Conservation (phyloP, 2,329 filamentous ascomycete species). For the Balansia obtecta region DNA sequence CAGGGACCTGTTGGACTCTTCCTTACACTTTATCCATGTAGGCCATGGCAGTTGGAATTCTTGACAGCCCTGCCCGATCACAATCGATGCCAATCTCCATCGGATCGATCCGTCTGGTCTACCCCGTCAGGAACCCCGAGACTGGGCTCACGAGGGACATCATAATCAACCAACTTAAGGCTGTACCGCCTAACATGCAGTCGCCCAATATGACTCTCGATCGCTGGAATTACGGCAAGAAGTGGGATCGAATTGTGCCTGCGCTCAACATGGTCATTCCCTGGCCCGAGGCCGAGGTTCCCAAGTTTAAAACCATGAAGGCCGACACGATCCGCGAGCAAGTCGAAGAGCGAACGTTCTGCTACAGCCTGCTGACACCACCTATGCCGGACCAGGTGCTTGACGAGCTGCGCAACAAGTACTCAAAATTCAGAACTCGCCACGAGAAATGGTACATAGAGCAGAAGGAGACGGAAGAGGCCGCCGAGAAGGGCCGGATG, state of each 20-base stretch:
- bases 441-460: slow-evolving; percentile 65
- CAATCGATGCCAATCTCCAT: slow-evolving; percentile 44
- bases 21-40: slow-evolving; percentile 5
- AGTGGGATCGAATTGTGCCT: slow-evolving; percentile 48
- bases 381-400: slow-evolving; percentile 72
- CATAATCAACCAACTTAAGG: slow-evolving; percentile 60
- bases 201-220: slow-evolving; percentile 29
- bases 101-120: slow-evolving; percentile 67
- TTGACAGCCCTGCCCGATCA: slow-evolving; percentile 18
- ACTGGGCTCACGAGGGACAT: slow-evolving; percentile 59
- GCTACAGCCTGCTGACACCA: slow-evolving; percentile 61
- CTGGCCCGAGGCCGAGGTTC: slow-evolving; percentile 51
- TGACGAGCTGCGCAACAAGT: slow-evolving; percentile 77
- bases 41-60: slow-evolving; percentile 18
- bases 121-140: slow-evolving; percentile 54
- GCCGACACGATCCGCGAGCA: slow-evolving; percentile 65
- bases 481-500: slow-evolving; percentile 24
- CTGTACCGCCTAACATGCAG: slow-evolving; percentile 35
- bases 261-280: slow-evolving; percentile 63
- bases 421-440: slow-evolving; percentile 67
- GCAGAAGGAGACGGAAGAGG: slow-evolving; percentile 48
- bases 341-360: slow-evolving; percentile 63
- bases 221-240: slow-evolving; percentile 27
- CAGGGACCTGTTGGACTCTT: background rate
- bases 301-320: slow-evolving; percentile 39